A percentile compares a stretch with the other conserved stretches of the same genome.
Conservation (phyloP, 495 filamentous ascomycete genomes). For the Penicillium daleae region DNA sequence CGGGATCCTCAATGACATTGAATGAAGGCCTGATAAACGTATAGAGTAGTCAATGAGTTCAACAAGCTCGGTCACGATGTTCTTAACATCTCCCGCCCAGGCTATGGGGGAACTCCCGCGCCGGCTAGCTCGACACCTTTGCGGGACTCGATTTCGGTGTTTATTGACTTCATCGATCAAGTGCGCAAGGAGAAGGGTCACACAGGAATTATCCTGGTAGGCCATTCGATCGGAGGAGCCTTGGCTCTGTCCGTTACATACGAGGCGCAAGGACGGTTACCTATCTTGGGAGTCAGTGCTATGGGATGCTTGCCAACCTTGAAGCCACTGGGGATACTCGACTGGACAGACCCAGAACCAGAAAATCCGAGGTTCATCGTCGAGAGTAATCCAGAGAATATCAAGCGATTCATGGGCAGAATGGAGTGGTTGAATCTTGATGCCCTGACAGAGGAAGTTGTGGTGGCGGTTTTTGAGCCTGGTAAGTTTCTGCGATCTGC, state of each 20-base stretch:
- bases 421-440: conserved; percentile 2
- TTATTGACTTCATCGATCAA: conserved; percentile 6
- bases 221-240: not conserved
- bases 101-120: not conserved
- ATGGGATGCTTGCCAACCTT: conserved; percentile 4
- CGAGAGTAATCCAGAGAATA: not conserved
- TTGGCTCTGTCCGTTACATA: not conserved
- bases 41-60: not conserved
- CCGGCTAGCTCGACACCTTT: conserved; percentile 2
- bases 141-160: conserved; percentile 4
- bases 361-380: conserved; percentile 5
- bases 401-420: conserved; percentile 5
- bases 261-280: conserved; percentile 2
- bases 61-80: not conserved
- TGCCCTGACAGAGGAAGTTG: not conserved
- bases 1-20: not conserved
- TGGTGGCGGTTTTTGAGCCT: not conserved
- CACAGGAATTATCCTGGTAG: not conserved
- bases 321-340: not conserved
- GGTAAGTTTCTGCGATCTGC: not conserved
- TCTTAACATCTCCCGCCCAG: conserved; percentile 7
- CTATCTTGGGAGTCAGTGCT: conserved; percentile 2
- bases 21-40: not conserved
- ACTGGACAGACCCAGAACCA: not conserved
- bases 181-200: not conserved